Evolutionary conservation across 371 early-diverging fungal genomes (phyloP).

Genomic region (Nematocida sp.): DNA sequence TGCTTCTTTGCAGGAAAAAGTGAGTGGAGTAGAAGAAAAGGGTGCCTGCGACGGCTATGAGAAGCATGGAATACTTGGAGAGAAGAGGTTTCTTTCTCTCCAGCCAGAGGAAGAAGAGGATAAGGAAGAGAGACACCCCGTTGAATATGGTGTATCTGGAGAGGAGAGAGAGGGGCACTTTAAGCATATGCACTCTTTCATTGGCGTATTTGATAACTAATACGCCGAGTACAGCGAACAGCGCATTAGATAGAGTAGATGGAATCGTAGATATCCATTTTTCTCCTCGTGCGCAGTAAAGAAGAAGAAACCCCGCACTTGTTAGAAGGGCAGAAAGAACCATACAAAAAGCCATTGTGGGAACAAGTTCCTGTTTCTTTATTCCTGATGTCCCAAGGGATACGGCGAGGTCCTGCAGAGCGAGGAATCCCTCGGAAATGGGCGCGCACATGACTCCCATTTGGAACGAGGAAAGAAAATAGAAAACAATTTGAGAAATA

Average conservation of each 20-base stretch:
- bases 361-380: not conserved
- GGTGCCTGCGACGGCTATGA: not conserved
- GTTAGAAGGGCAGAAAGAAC: constrained; percentile 4
- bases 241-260: constrained; percentile 7
- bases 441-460: constrained; percentile 35
- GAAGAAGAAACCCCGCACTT: too few species aligned
- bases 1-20: not conserved
- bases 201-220: constrained; percentile 25
- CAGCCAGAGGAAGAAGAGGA: not conserved
- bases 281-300: constrained; percentile 7
- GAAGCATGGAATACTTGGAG: constrained; percentile 18
- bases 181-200: constrained; percentile 9
- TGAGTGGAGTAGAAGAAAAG: constrained; percentile 5
- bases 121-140: not conserved
- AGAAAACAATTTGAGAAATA: constrained; percentile 29
- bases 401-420: not conserved
- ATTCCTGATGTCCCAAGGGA: not conserved
- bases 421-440: constrained; percentile 24
- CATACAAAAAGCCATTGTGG: constrained; percentile 2
- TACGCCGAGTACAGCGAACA: constrained; percentile 27
- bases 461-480: constrained; percentile 16
- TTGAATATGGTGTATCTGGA: constrained; percentile 3
- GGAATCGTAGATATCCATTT: constrained; percentile 11
- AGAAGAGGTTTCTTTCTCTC: not conserved
- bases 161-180: not conserved